phyloP scores from a whole-genome alignment of 225 moss, liverwort and hornwort genomes.

The Marchantia polymorpha region DNA sequence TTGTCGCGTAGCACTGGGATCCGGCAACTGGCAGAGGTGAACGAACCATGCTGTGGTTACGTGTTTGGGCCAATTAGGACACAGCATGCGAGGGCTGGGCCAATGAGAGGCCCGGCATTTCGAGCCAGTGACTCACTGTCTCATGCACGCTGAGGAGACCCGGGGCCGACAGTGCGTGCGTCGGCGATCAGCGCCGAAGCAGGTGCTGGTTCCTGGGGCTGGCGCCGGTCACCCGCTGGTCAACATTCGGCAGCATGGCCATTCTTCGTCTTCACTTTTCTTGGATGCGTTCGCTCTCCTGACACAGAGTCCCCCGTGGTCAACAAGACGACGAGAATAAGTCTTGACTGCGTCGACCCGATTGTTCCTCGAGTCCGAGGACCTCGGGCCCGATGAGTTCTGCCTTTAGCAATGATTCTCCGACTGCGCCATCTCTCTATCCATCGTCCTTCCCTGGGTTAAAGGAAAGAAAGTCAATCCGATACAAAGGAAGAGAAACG shows the following conservation, averaged over 20 bases:
- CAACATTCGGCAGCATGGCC: neutral
- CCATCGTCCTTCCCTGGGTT: too few relatives aligned
- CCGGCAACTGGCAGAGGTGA: too few relatives aligned
- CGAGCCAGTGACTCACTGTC: neutral
- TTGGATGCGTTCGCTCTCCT: neutral
- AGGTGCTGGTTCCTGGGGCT: too few relatives aligned
- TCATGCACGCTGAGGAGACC: too few relatives aligned
- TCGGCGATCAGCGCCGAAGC: too few relatives aligned
- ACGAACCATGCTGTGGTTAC: neutral
- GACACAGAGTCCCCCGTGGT: neutral
- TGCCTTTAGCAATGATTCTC: neutral
- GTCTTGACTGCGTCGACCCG: neutral
- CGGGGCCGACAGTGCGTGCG: too few relatives aligned
- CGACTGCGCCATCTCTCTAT: neutral
- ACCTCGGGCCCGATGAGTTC: neutral
- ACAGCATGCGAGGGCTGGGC: neutral
- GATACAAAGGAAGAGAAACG: too few relatives aligned
- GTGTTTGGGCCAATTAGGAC: neutral
- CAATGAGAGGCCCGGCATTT: neutral
- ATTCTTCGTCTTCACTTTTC: neutral
- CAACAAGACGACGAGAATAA: neutral
- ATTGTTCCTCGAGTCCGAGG: neutral
- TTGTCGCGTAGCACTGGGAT: neutral
- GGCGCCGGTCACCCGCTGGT: neutral
- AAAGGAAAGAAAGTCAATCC: too few relatives aligned